Conservation (phyloP, 2,329 filamentous ascomycete genomes). For the Ophiostoma sp. region DNA sequence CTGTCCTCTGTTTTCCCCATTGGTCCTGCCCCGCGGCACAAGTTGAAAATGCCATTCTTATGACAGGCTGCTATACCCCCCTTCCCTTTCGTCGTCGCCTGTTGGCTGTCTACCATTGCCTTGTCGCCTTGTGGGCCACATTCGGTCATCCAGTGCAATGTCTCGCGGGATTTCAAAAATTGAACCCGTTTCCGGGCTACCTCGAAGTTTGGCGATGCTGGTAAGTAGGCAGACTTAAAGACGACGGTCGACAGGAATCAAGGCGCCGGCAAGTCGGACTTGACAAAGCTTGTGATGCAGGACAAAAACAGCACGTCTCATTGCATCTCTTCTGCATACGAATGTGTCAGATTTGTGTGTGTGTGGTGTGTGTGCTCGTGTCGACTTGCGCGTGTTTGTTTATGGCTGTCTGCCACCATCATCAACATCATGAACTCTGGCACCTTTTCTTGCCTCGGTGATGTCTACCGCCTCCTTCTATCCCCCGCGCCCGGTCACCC, state of each 20-base stretch:
- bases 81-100: constrained; percentile 1
- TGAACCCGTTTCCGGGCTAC: not conserved
- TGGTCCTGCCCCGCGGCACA: constrained; percentile 10
- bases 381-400: not conserved
- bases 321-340: not conserved
- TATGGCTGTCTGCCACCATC: not conserved
- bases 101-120: not conserved
- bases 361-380: not conserved
- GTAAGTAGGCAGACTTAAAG: not conserved
- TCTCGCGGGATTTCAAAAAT: not conserved
- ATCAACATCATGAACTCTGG: not conserved
- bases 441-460: not conserved
- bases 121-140: not conserved
- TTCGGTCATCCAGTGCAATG: not conserved
- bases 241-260: not conserved
- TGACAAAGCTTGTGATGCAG: not conserved
- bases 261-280: not conserved
- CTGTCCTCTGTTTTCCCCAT: constrained; percentile 9
- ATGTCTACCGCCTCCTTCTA: not conserved
- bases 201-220: not conserved
- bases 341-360: not conserved
- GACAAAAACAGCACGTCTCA: not conserved
- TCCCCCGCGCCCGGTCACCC: not conserved
- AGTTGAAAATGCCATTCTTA: not conserved
- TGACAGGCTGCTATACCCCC: constrained; percentile 2